Evolutionary conservation across 2,329 filamentous ascomycete genomes (phyloP).

Genomic region (Delphinella strobiligena): DNA sequence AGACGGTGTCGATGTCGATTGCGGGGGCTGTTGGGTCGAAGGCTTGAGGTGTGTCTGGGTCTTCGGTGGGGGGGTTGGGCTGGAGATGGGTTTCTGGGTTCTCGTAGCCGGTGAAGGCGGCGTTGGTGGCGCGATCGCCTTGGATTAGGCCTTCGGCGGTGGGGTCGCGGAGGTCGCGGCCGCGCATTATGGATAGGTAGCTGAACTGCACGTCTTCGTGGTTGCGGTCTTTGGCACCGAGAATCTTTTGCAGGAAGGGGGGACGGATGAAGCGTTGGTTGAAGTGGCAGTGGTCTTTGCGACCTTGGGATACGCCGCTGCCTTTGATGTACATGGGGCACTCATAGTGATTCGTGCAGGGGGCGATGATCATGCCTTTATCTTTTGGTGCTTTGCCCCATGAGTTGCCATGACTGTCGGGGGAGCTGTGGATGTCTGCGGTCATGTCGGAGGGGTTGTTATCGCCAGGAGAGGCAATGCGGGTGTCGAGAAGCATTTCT

Average conservation of each 20-base stretch:
- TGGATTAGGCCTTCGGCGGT: constrained; percentile 28
- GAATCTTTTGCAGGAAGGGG: constrained; percentile 63
- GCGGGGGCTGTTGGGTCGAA: constrained; percentile 11
- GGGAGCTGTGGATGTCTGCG: constrained; percentile 7
- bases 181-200: constrained; percentile 76
- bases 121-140: constrained; percentile 45
- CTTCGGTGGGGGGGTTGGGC: neutral
- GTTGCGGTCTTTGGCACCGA: constrained; percentile 58
- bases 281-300: constrained; percentile 88
- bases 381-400: constrained; percentile 31
- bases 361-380: constrained; percentile 49
- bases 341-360: constrained; percentile 74
- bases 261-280: constrained; percentile 79
- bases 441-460: constrained; percentile 27
- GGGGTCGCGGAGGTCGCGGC: constrained; percentile 43
- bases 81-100: constrained; percentile 17
- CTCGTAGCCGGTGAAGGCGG: constrained; percentile 64
- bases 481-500: constrained; percentile 62
- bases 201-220: constrained; percentile 87
- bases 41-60: no score
- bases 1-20: no score
- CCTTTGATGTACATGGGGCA: constrained; percentile 75
- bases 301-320: constrained; percentile 56
- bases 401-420: constrained; percentile 12
- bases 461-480: constrained; percentile 53